Percentiles rank a stretch among this genome's conserved stretches.
Evolutionary conservation across 371 early-diverging fungal genomes (phyloP).

Genomic region (Mortierella sp.): DNA sequence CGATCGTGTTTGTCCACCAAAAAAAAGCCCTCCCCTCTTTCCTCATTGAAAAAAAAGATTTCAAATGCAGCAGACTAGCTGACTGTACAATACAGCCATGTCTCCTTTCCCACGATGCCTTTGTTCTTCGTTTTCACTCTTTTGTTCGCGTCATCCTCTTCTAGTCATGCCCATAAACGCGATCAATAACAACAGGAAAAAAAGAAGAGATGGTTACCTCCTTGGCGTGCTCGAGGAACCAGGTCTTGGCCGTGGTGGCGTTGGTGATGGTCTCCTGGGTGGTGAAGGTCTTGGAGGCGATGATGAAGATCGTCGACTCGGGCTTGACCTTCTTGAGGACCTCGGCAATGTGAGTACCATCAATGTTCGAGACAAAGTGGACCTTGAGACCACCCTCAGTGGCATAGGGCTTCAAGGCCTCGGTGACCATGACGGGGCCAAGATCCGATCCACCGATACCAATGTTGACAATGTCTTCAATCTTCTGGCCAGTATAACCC

Average conservation of each 20-base stretch:
- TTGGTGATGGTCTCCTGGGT: conserved; percentile 99
- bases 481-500: conserved; percentile 95
- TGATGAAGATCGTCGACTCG: conserved; percentile 96
- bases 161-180: not conserved
- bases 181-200: not conserved
- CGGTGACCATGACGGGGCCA: conserved; percentile 99
- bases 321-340: conserved; percentile 89
- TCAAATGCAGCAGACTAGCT: not conserved
- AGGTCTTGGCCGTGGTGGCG: conserved; percentile 92
- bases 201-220: conserved; percentile 69
- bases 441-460: conserved; percentile 99
- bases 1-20: not conserved
- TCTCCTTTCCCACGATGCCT: conserved; percentile 5
- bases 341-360: conserved; percentile 97
- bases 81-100: not conserved
- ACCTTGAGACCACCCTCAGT: conserved; percentile 77
- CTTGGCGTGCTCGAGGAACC: conserved; percentile 91
- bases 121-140: not conserved
- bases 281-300: conserved; percentile 99
- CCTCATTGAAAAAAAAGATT: not conserved
- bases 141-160: not conserved
- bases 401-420: conserved; percentile 95
- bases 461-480: conserved; percentile 98
- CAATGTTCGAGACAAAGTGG: conserved; percentile 99
- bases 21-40: not conserved